phyloP scores from a whole-genome alignment of 2,329 filamentous ascomycete genomes.

The Mollisiaceae sp. region DNA sequence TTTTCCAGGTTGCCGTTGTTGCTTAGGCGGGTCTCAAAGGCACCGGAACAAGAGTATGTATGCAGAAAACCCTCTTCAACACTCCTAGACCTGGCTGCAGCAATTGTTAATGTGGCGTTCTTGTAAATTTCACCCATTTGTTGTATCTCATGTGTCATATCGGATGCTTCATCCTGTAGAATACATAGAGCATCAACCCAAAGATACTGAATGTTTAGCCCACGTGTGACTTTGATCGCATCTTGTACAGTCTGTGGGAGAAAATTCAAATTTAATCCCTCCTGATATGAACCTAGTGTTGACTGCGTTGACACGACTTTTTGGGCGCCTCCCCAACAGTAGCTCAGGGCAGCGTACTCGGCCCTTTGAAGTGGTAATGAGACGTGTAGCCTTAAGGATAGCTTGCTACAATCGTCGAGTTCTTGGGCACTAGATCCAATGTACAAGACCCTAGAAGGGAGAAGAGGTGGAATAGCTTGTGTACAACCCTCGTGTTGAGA shows the following conservation, averaged over 20 bases:
- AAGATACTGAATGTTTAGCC: conserved; percentile 17
- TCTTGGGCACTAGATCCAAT: not conserved
- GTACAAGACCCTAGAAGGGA: not conserved
- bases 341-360: not conserved
- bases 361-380: not conserved
- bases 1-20: not conserved
- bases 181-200: conserved; percentile 28
- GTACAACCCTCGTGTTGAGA: not conserved
- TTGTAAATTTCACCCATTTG: conserved; percentile 23
- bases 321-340: not conserved
- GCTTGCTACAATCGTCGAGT: not conserved
- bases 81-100: conserved; percentile 12
- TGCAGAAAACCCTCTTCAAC: conserved; percentile 1
- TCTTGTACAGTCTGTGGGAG: conserved; percentile 16
- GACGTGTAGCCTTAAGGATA: not conserved
- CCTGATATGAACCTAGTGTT: not conserved
- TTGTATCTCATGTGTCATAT: conserved; percentile 17
- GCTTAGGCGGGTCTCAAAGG: not conserved
- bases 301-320: not conserved
- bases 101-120: conserved; percentile 22
- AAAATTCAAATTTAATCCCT: not conserved
- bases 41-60: not conserved
- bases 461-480: not conserved
- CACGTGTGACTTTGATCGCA: conserved; percentile 11
- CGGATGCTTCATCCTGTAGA: conserved; percentile 21